phyloP scores from a whole-genome alignment of 768 basidiomycete genomes.

The Udeniomyces megalosporus region DNA sequence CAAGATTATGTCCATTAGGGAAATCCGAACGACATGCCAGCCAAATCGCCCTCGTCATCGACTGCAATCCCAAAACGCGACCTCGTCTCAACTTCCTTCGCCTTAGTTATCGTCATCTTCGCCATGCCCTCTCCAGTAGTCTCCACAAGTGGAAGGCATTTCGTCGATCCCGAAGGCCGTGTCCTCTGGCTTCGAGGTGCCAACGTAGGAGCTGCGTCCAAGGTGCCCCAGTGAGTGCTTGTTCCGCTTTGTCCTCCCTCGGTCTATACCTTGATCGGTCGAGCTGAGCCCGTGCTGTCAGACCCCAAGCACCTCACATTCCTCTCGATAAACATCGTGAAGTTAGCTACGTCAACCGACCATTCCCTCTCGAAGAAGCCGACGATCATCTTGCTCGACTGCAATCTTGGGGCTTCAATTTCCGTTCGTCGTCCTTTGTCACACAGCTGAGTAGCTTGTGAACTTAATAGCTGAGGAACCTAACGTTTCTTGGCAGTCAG shows the following conservation, averaged over 20 bases:
- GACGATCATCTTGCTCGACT: constrained; percentile 47
- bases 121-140: no score
- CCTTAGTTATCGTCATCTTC: no score
- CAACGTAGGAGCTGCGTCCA: constrained; percentile 66
- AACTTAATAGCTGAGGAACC: not conserved
- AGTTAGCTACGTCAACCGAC: constrained; percentile 75
- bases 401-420: constrained; percentile 18
- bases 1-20: no score
- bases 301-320: constrained; percentile 41
- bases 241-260: not conserved
- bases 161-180: constrained; percentile 63
- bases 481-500: constrained; percentile 41
- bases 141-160: constrained; percentile 52
- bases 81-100: no score
- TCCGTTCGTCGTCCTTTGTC: constrained; percentile 35
- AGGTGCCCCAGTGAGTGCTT: constrained; percentile 44
- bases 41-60: no score
- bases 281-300: constrained; percentile 24
- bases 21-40: no score
- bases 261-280: no score
- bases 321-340: constrained; percentile 50
- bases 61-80: no score
- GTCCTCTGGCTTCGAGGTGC: constrained; percentile 69
- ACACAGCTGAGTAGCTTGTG: not conserved
- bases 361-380: constrained; percentile 80